Percentiles rank a stretch among this genome's conserved stretches.
These are phyloP conservation scores for Colletotrichum cuscutae DNA, from an alignment of 2,329 filamentous ascomycete species.

Conservation along the genomic window DNA sequence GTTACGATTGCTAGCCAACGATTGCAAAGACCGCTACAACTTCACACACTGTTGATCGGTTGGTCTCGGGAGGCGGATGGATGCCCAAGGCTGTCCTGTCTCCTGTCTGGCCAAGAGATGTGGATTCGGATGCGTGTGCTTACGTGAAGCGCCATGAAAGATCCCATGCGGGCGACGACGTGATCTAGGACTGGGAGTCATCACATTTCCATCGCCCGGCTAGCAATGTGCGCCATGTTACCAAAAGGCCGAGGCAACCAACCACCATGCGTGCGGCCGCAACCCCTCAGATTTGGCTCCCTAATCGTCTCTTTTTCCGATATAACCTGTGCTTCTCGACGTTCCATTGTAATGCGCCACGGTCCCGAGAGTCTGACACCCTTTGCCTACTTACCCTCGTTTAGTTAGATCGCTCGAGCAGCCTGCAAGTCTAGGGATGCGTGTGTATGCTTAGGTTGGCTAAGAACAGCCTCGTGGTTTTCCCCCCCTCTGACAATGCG, in stretches of 20 bases:
- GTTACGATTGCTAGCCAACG: background rate
- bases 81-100: constrained; percentile 12
- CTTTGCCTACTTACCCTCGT: background rate
- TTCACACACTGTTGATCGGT: background rate
- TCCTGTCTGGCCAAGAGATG: constrained; percentile 4
- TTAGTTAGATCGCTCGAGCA: constrained; percentile 1
- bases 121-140: constrained; percentile 22
- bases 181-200: constrained; percentile 25
- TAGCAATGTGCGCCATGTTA: constrained; percentile 20
- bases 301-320: constrained; percentile 5
- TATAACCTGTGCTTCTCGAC: constrained; percentile 29
- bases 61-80: constrained; percentile 12
- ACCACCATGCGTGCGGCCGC: constrained; percentile 12
- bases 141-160: constrained; percentile 32
- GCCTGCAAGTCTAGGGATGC: background rate
- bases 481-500: constrained; percentile 7
- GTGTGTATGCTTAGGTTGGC: background rate
- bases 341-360: constrained; percentile 29
- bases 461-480: background rate
- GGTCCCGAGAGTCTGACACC: constrained; percentile 30
- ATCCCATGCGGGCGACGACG: constrained; percentile 30
- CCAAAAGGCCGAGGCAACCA: constrained; percentile 30
- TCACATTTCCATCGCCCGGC: constrained; percentile 27
- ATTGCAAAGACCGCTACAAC: background rate
- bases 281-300: constrained; percentile 19